phyloP scores from a whole-genome alignment of 768 basidiomycete genomes.

The Kwoniella sp. region DNA sequence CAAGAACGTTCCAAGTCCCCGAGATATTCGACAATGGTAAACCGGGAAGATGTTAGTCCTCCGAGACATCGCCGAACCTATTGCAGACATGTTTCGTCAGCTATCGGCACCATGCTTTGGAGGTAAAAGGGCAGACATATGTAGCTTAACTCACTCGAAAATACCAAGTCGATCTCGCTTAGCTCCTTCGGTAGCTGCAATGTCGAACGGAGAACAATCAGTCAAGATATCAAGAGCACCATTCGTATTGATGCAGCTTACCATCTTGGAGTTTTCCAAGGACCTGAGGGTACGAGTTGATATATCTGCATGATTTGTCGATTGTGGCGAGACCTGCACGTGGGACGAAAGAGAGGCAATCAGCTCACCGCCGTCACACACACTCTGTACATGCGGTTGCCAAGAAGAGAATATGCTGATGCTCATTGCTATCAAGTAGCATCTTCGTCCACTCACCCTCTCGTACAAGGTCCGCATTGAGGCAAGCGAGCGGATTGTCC shows the following conservation, averaged over 20 bases:
- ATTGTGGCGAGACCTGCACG: constrained; percentile 51
- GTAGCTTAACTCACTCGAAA: constrained; percentile 48
- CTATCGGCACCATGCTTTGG: too few species aligned
- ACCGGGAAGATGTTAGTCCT: constrained; percentile 1
- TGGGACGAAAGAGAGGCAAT: background rate
- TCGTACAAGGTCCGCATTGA: constrained; percentile 85
- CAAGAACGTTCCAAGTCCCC: too few species aligned
- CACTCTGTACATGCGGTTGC: background rate
- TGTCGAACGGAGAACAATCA: background rate
- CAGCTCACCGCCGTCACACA: background rate
- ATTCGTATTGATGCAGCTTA: constrained; percentile 33
- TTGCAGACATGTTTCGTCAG: background rate
- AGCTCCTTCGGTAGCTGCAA: constrained; percentile 52
- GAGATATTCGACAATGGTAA: too few species aligned
- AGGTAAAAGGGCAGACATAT: background rate
- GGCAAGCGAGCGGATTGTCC: constrained; percentile 70
- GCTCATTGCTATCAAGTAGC: too few species aligned
- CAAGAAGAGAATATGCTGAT: background rate
- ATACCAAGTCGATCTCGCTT: constrained; percentile 55
- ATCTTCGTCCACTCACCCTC: constrained; percentile 71
- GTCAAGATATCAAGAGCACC: constrained; percentile 43
- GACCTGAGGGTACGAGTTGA: constrained; percentile 51
- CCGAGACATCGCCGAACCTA: constrained; percentile 3
- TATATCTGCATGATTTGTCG: constrained; percentile 52
- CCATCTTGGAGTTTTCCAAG: constrained; percentile 49